Conservation (phyloP, 768 basidiomycete genomes). For the Mycena filopes region DNA sequence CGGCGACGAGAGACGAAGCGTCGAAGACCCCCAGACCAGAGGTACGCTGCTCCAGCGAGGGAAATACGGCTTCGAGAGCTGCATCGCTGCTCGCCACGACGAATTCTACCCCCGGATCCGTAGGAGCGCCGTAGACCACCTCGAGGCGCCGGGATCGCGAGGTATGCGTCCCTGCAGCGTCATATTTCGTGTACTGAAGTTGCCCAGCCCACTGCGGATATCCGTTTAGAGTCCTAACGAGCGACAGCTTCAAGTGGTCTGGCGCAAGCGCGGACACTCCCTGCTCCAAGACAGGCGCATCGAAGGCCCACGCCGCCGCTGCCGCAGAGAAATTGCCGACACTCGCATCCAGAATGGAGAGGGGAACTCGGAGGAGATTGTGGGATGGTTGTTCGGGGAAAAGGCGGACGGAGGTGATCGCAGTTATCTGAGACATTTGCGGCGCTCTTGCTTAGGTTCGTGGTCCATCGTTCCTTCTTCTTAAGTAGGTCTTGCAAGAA, state of each 20-base stretch:
- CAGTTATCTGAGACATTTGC: slow-evolving; percentile 4
- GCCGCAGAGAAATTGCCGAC: slow-evolving; percentile 41
- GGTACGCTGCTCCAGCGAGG: slow-evolving; percentile 20
- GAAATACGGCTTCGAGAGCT: slow-evolving; percentile 16
- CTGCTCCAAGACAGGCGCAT: too few relatives aligned
- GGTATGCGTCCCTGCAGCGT: slow-evolving; percentile 34
- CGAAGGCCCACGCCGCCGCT: slow-evolving; percentile 43
- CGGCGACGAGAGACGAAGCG: slow-evolving; percentile 19
- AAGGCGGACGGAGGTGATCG: slow-evolving; percentile 12
- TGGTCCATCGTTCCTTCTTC: too few relatives aligned
- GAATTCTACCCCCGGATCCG: slow-evolving; percentile 45
- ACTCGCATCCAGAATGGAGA: slow-evolving; percentile 45
- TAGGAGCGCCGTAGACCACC: slow-evolving; percentile 36
- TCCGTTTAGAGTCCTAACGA: slow-evolving; percentile 36
- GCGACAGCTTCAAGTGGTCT: slow-evolving; percentile 29
- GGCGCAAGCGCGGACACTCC: slow-evolving; percentile 12
- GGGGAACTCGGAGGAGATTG: slow-evolving; percentile 9
- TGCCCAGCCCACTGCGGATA: slow-evolving; percentile 48
- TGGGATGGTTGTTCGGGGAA: slow-evolving; percentile 18
- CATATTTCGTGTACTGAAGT: slow-evolving; percentile 37
- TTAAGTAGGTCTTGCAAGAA: too few relatives aligned
- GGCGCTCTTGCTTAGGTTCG: too few relatives aligned
- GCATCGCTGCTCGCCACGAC: slow-evolving; percentile 33
- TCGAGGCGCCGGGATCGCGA: slow-evolving; percentile 41
- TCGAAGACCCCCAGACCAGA: slow-evolving; percentile 31